These are phyloP conservation scores for Vanrija pseudolonga DNA, from an alignment of 1,284 basidiomycete species.

Conservation along the genomic window DNA sequence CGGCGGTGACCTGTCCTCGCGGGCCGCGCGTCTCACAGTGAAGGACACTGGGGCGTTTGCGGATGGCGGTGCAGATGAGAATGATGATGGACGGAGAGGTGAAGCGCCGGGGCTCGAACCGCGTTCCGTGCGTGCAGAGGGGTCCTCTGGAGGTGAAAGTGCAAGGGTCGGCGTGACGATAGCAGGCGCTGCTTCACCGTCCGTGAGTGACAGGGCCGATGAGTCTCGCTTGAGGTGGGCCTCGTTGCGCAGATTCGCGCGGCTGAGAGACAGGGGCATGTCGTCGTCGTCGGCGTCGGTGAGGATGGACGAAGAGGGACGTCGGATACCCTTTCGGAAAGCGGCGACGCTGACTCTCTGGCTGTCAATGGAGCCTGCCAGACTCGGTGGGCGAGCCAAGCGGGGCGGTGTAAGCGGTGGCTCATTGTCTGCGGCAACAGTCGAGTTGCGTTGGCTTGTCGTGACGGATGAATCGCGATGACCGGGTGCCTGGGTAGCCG, in stretches of 20 bases:
- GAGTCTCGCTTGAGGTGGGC: slow-evolving; percentile 5
- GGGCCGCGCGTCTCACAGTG: too few relatives aligned
- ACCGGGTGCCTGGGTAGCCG: too few relatives aligned
- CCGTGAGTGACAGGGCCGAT: slow-evolving; percentile 10
- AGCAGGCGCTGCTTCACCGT: neutral
- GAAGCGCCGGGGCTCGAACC: too few relatives aligned
- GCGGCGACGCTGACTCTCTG: slow-evolving; percentile 36
- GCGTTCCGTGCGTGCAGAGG: too few relatives aligned
- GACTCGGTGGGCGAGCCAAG: slow-evolving; percentile 29
- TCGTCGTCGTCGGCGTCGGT: slow-evolving; percentile 35
- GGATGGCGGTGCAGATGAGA: neutral
- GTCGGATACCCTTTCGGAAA: slow-evolving; percentile 36
- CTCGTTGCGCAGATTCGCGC: slow-evolving; percentile 4
- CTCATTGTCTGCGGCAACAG: neutral
- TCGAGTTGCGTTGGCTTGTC: too few relatives aligned
- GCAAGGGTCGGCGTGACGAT: neutral
- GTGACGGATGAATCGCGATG: too few relatives aligned
- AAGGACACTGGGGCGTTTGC: neutral
- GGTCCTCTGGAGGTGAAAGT: neutral
- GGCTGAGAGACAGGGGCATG: slow-evolving; percentile 30
- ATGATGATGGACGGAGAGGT: neutral
- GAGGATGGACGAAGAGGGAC: slow-evolving; percentile 24
- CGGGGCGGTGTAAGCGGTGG: slow-evolving; percentile 4
- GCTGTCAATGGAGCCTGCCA: slow-evolving; percentile 24
- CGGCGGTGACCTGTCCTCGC: too few relatives aligned